Conservation (phyloP, 495 filamentous ascomycete genomes). For the Hyaloscypha bicolor region DNA sequence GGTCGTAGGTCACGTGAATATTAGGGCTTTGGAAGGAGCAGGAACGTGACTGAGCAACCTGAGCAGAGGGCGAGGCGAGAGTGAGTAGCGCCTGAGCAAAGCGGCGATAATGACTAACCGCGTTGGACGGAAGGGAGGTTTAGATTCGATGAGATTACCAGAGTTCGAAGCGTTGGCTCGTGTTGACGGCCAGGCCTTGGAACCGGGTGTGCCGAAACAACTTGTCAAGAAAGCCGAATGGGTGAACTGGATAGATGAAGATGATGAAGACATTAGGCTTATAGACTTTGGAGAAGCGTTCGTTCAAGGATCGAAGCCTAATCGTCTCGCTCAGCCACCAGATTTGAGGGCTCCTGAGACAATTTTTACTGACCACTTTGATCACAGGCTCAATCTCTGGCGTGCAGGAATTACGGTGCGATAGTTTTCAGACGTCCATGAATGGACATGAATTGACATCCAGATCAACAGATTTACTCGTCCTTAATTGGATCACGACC, state of each 20-base stretch:
- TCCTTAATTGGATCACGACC: conserved; percentile 6
- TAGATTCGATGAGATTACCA: too few relatives aligned
- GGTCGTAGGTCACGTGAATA: too few relatives aligned
- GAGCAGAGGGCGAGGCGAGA: too few relatives aligned
- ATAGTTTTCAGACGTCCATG: neutral
- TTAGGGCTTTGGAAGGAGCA: too few relatives aligned
- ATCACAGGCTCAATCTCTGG: conserved; percentile 50
- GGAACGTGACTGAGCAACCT: too few relatives aligned
- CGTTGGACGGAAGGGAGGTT: too few relatives aligned
- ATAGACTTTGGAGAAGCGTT: conserved; percentile 52
- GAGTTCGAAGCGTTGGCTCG: conserved; percentile 39
- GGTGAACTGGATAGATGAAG: conserved; percentile 41
- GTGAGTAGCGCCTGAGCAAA: too few relatives aligned
- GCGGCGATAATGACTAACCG: too few relatives aligned
- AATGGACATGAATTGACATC: neutral
- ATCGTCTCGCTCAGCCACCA: conserved; percentile 40
- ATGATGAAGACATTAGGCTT: conserved; percentile 44
- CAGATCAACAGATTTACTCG: conserved; percentile 16
- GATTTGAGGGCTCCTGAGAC: conserved; percentile 45
- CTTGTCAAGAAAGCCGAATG: conserved; percentile 40
- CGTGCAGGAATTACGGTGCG: conserved; percentile 45
- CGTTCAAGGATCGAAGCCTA: conserved; percentile 29
- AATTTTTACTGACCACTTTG: conserved; percentile 43
- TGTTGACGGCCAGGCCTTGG: conserved; percentile 37
- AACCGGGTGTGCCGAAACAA: conserved; percentile 40